A percentile compares a stretch with the other conserved stretches of the same genome.
These are phyloP conservation scores for maize (Zea mays) DNA, from an alignment of 176 grass and related monocot species.

Conservation along the genomic window DNA sequence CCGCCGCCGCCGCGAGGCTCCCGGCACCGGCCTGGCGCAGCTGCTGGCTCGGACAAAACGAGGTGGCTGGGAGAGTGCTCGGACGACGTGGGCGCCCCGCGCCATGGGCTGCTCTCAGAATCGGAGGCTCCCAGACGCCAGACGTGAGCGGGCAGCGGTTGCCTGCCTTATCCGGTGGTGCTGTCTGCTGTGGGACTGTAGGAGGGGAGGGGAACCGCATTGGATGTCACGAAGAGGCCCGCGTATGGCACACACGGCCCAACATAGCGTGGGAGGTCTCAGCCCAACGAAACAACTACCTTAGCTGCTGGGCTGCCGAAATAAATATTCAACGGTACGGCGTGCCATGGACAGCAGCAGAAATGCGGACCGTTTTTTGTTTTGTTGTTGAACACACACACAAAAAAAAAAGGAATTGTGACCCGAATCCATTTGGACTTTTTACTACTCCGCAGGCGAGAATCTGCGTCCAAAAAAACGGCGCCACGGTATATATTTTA, in stretches of 20 bases:
- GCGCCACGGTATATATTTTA: neutral
- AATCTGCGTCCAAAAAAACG: neutral
- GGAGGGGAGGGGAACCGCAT: neutral
- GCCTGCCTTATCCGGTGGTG: neutral
- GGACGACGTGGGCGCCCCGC: neutral
- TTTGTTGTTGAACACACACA: no score
- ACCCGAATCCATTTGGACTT: no score
- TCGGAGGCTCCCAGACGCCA: neutral
- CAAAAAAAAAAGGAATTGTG: no score
- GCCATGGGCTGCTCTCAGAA: neutral
- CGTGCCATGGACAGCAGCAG: no score
- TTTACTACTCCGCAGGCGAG: neutral
- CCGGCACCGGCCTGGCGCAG: neutral
- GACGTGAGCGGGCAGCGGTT: neutral
- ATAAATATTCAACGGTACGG: neutral
- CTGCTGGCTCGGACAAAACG: neutral
- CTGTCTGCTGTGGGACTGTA: neutral
- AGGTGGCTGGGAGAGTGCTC: neutral
- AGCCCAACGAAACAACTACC: neutral
- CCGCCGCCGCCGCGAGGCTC: slow-evolving; percentile 24
- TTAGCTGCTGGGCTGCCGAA: neutral
- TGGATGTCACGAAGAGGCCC: neutral
- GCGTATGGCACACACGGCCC: neutral
- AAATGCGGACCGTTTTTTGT: no score
- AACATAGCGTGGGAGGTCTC: neutral